Evolutionary conservation across 768 basidiomycete genomes (phyloP), one percentile per base, ranked within the genome.

Genomic region (Cantharellus anzutake): DNA sequence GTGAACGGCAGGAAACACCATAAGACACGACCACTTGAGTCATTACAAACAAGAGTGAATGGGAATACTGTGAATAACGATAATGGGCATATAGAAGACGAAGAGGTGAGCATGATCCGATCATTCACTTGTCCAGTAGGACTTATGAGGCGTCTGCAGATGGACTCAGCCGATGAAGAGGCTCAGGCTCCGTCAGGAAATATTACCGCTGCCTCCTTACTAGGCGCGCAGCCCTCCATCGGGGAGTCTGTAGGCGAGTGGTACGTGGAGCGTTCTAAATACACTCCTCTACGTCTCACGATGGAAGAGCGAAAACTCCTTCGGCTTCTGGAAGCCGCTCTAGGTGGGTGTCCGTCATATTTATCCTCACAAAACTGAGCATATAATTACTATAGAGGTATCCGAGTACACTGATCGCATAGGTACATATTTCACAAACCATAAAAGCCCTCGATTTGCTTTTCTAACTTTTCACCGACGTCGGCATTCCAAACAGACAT

Each of bases 341-440:
- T 91, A 44, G 78, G 79, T 55, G 11, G 35, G 35, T 37, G 38
- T 37, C 52, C 7, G 14, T 56, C 86, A 88, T 42, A 5, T 16
- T 38, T 5, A 41, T 14, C 39, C 41, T 35, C 35, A 5, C 39
- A 16, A 5, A 7, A 37, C 5, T 34, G 56, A 11, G 5, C 52
- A 14, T 57, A 5, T 57, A 14, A 16, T 57, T 34, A 40, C 11
- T 37, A 29, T 41, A 59, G 52, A 55, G 5, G 62, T 65, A 3
- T 86, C 84, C 14, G 88, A 91, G 68, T 90, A 90, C 67, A 91
- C 88, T 50, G 88, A 91, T 74, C 88, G 87, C 35, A 61, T 62
- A 29, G n/a, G 60, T 60, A 38, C 56, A 2, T 4, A 37, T 39
- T 0, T 56, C 20, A 4, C 29, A 11, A 48, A 29, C 29, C 44